Percentiles rank a stretch among this genome's conserved stretches.
phyloP scores from a whole-genome alignment of 805 yeast genomes.

The Saccharomyces kudriavzevii region DNA sequence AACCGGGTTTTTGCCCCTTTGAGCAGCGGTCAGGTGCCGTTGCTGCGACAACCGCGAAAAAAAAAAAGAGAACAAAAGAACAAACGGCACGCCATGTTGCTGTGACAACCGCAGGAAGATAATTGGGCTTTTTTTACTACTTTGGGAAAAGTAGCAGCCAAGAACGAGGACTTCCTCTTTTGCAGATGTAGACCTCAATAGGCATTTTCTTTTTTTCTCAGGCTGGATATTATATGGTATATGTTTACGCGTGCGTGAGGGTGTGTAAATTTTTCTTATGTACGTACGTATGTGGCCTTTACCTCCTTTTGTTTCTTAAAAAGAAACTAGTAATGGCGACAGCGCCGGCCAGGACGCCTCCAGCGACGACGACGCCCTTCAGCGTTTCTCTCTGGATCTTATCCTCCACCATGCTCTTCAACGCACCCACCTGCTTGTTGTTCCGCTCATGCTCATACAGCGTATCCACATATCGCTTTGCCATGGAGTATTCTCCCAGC shows the following conservation, averaged over 20 bases:
- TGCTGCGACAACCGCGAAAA: background rate
- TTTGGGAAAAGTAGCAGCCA: background rate
- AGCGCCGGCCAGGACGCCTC: slow-evolving; percentile 80
- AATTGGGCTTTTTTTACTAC: background rate
- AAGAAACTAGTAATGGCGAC: slow-evolving; percentile 42
- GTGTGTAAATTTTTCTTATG: background rate
- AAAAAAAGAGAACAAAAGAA: background rate
- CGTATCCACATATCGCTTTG: slow-evolving; percentile 77
- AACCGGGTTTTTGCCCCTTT: background rate
- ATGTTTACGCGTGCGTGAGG: background rate
- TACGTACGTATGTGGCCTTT: background rate
- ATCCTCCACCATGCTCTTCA: slow-evolving; percentile 73
- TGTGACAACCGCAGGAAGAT: background rate
- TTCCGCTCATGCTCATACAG: slow-evolving; percentile 75
- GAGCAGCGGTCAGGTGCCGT: background rate
- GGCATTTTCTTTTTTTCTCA: background rate
- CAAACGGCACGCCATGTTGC: background rate
- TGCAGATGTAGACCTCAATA: background rate
- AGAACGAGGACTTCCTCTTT: background rate
- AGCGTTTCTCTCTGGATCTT: slow-evolving; percentile 81
- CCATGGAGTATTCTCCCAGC: slow-evolving; percentile 77
- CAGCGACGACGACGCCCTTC: slow-evolving; percentile 78
- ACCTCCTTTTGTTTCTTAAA: slow-evolving; percentile 17
- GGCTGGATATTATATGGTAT: background rate
- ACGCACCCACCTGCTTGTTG: slow-evolving; percentile 63